Percentiles rank a stretch among this genome's conserved stretches.
These are phyloP conservation scores for Mycena metata DNA, from an alignment of 768 basidiomycete species.

Conservation along the genomic window DNA sequence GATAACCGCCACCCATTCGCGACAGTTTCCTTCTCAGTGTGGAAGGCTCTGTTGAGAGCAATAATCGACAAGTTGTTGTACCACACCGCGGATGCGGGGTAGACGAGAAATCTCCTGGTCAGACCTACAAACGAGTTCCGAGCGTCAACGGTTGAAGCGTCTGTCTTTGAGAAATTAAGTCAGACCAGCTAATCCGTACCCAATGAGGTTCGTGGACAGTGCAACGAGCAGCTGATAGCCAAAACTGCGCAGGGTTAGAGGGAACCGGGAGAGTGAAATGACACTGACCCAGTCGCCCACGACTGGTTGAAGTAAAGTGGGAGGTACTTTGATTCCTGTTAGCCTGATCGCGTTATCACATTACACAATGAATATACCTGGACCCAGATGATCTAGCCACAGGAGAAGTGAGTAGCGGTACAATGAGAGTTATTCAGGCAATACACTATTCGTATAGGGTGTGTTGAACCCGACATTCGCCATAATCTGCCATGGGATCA, in stretches of 20 bases:
- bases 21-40: conserved; percentile 46
- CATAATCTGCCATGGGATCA: conserved; percentile 54
- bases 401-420: conserved; percentile 37
- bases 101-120: conserved; percentile 69
- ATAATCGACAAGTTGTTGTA: conserved; percentile 52
- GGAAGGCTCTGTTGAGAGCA: conserved; percentile 57
- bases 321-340: conserved; percentile 53
- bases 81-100: conserved; percentile 69
- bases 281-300: conserved; percentile 48
- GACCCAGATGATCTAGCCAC: conserved; percentile 64
- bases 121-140: too few species aligned
- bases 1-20: conserved; percentile 41
- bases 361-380: too few species aligned
- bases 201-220: conserved; percentile 60
- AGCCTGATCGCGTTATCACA: too few species aligned
- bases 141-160: too few species aligned
- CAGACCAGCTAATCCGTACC: conserved; percentile 64
- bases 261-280: too few species aligned
- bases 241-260: too few species aligned
- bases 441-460: conserved; percentile 61
- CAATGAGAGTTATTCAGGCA: background rate
- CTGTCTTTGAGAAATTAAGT: too few species aligned
- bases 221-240: conserved; percentile 55
- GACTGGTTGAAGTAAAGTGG: conserved; percentile 50
- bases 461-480: conserved; percentile 61